Base-by-base conservation (phyloP, 139 green algal genomes). In the Raphidocelis subcapitata region DNA sequence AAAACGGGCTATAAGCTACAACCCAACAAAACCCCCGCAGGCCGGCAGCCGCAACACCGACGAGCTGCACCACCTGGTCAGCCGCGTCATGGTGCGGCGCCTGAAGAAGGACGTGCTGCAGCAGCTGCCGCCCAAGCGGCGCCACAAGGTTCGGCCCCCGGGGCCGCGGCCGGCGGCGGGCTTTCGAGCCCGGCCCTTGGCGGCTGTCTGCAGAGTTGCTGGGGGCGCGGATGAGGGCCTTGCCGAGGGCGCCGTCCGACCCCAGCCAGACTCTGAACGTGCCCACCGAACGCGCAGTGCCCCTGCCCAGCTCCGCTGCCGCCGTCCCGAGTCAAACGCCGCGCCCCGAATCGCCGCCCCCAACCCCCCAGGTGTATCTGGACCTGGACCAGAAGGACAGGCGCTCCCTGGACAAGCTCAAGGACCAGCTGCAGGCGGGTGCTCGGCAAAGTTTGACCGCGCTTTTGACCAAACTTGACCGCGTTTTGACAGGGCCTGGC, bases 91-190 rank as follows among this genome's bases (percentile, higher is more conserved):
- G 95, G 83, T 98, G 18, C 81, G 95, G 1, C 85, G 95, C 29
- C 82, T 85, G n/a, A 99, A 99, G 85, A 59, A 75, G 3, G 91
- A 98, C 15, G 95, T 99, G 65, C 85, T 98, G 4, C 87, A 82
- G 33, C 82, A 99, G 79, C 86, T 99, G 67, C 95, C 95, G 5
- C 63, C 84, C 44, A 99, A 99, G 78, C 75, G 81, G 12, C 76
- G 95, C 15, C 85, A 96, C 68, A 89, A 97, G 85, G 87, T 96
- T 49, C 12, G 57, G 3, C 3, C 23, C 33, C 8, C 29, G 47
- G 3, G 29, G 49, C 2, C n/a, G 51, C 56, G 33, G 54, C 67
- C 16, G 28, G 51, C 23, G n/a, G 1, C 20, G 62, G n/a, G n/a
- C n/a, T n/a, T n/a, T n/a, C n/a, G n/a, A n/a, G n/a, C n/a, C n/a